Conservation (phyloP, 192 early-diverging fungal species). For the Podila minutissima region DNA sequence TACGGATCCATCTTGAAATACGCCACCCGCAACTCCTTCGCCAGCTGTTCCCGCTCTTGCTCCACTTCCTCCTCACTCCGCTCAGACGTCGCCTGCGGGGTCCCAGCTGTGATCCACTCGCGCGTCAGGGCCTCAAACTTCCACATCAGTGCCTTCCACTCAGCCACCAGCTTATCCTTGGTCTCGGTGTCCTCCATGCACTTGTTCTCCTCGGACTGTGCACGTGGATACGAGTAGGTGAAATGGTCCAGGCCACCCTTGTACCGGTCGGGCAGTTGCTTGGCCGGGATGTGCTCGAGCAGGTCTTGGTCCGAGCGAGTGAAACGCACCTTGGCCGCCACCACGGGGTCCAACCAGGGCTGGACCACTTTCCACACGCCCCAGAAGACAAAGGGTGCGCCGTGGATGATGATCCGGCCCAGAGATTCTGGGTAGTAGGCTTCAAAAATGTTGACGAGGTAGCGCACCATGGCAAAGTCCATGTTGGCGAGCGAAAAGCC, state of each 20-base stretch:
- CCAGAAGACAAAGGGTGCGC: constrained; percentile 88
- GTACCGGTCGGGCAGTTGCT: constrained; percentile 56
- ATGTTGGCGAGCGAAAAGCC: constrained; percentile 33
- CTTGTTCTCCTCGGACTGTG: not conserved
- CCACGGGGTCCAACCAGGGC: constrained; percentile 87
- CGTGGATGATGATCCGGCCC: constrained; percentile 79
- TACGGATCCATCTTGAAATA: constrained; percentile 56
- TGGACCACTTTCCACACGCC: constrained; percentile 81
- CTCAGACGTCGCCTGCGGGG: not conserved
- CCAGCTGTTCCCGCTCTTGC: constrained; percentile 31
- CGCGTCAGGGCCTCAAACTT: constrained; percentile 50
- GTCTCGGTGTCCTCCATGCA: too few species aligned
- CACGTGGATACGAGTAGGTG: constrained; percentile 54
- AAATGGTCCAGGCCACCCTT: constrained; percentile 64
- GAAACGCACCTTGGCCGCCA: constrained; percentile 85
- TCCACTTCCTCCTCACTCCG: constrained; percentile 38
- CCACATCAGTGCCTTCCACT: too few species aligned
- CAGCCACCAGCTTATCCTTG: too few species aligned
- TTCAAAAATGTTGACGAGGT: constrained; percentile 80
- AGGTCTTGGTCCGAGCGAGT: constrained; percentile 66
- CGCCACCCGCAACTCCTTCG: constrained; percentile 48
- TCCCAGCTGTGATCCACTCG: constrained; percentile 51
- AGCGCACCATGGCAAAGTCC: constrained; percentile 61
- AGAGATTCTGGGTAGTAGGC: constrained; percentile 91
- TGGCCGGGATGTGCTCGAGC: constrained; percentile 64